These are phyloP conservation scores for Spathaspora girioi DNA, from an alignment of 805 yeast species.

Conservation along the genomic window DNA sequence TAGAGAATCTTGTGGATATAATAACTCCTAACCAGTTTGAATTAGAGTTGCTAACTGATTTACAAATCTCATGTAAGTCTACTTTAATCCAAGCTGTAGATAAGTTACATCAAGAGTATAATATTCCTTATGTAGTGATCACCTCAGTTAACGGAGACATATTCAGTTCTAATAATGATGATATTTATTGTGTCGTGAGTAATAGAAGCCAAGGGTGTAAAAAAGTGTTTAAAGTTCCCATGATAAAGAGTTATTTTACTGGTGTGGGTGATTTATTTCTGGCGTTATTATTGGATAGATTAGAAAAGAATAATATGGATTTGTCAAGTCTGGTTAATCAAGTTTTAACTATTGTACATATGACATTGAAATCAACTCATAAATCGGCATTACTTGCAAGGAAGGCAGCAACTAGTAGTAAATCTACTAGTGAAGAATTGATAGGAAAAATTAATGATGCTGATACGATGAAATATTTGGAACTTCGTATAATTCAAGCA, in stretches of 20 bases:
- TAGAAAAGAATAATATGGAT: constrained; percentile 14
- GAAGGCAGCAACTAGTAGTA: background rate
- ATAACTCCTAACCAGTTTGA: constrained; percentile 93
- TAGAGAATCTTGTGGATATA: constrained; percentile 59
- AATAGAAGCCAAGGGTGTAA: constrained; percentile 10
- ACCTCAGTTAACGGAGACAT: constrained; percentile 46
- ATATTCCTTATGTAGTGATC: constrained; percentile 60
- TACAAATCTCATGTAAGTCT: constrained; percentile 36
- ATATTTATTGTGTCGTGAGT: constrained; percentile 26
- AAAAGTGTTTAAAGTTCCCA: constrained; percentile 51
- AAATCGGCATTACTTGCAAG: constrained; percentile 21
- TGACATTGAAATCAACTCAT: constrained; percentile 48
- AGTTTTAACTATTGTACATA: constrained; percentile 53
- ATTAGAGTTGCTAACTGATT: constrained; percentile 63
- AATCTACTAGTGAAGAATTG: constrained; percentile 1
- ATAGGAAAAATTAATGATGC: constrained; percentile 53
- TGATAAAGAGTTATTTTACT: constrained; percentile 78
- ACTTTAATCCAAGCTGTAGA: constrained; percentile 45
- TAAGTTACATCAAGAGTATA: constrained; percentile 44
- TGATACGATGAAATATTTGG: constrained; percentile 65
- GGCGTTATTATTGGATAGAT: constrained; percentile 67
- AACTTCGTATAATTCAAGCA: constrained; percentile 64
- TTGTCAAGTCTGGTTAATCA: constrained; percentile 45
- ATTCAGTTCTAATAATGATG: constrained; percentile 9
- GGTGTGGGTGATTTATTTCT: constrained; percentile 95